Evolutionary conservation across 805 yeast genomes (phyloP).

Genomic region (Lipomyces spencermartinsiae): DNA sequence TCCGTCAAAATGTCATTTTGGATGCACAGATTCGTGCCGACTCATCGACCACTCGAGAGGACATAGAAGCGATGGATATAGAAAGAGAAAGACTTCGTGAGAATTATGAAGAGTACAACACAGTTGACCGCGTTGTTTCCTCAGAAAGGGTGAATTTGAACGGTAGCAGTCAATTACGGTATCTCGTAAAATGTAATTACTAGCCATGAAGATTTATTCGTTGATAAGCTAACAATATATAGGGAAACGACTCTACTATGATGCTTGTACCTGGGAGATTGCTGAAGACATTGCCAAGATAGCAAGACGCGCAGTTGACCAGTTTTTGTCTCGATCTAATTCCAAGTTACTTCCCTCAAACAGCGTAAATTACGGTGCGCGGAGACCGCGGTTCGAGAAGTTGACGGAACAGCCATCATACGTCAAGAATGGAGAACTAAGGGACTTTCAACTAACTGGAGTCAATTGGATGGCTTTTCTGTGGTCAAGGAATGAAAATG

Average conservation of each 20-base stretch:
- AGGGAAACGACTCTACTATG: slow-evolving; percentile 84
- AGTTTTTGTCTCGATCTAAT: slow-evolving; percentile 78
- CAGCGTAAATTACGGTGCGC: slow-evolving; percentile 73
- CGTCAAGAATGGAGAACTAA: slow-evolving; percentile 85
- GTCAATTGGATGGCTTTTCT: slow-evolving; percentile 99
- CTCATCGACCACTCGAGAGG: slow-evolving; percentile 85
- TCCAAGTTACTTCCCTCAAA: slow-evolving; percentile 84
- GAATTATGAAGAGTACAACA: slow-evolving; percentile 79
- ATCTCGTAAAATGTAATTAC: slow-evolving; percentile 77
- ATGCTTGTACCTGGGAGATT: slow-evolving; percentile 96
- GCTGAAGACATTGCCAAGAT: slow-evolving; percentile 84
- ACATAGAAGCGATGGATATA: slow-evolving; percentile 89
- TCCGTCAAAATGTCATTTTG: slow-evolving; percentile 72
- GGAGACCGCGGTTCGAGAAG: slow-evolving; percentile 89
- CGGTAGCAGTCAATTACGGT: slow-evolving; percentile 59
- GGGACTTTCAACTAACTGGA: slow-evolving; percentile 98
- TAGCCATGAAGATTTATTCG: neutral
- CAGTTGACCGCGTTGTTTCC: slow-evolving; percentile 88
- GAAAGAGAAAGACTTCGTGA: slow-evolving; percentile 86
- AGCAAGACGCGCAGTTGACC: slow-evolving; percentile 83
- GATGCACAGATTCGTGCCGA: slow-evolving; percentile 82
- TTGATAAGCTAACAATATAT: slow-evolving; percentile 3
- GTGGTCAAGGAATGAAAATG: slow-evolving; percentile 97
- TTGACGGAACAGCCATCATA: slow-evolving; percentile 84
- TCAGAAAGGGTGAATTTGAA: slow-evolving; percentile 63